Conservation (phyloP, 2,329 filamentous ascomycete genomes). For the Raffaelea albimanens region DNA sequence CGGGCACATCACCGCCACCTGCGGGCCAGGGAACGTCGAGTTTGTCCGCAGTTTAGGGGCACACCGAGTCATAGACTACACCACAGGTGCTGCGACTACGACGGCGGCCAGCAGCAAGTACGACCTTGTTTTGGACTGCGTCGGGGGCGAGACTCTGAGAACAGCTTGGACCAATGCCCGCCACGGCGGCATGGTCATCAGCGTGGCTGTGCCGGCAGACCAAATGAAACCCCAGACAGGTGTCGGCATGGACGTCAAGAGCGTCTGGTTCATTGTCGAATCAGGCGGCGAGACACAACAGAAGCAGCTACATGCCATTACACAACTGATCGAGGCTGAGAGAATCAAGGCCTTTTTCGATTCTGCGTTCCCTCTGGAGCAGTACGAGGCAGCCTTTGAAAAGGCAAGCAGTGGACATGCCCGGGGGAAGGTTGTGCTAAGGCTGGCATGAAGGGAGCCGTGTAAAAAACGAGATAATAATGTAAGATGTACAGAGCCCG, state of each 20-base stretch:
- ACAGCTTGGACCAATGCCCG: slow-evolving; percentile 11
- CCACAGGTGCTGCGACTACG: neutral
- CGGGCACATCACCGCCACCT: slow-evolving; percentile 12
- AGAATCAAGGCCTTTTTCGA: slow-evolving; percentile 7
- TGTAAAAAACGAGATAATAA: too few species aligned
- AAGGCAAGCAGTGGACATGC: slow-evolving; percentile 8
- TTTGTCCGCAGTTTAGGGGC: slow-evolving; percentile 13
- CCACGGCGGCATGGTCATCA: slow-evolving; percentile 12
- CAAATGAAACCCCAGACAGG: slow-evolving; percentile 6
- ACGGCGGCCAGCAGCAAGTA: slow-evolving; percentile 8
- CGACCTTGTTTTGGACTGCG: slow-evolving; percentile 14
- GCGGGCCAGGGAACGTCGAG: slow-evolving; percentile 9
- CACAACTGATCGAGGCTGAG: slow-evolving; percentile 9
- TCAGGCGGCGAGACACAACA: slow-evolving; percentile 8
- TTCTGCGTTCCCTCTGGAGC: slow-evolving; percentile 11
- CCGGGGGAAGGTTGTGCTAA: slow-evolving; percentile 13
- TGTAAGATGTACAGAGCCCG: too few species aligned
- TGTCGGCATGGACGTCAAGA: slow-evolving; percentile 9
- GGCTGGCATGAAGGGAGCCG: slow-evolving; percentile 4
- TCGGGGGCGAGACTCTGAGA: slow-evolving; percentile 11
- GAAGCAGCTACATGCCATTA: slow-evolving; percentile 12
- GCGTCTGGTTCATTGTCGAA: slow-evolving; percentile 8
- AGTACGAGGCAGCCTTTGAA: slow-evolving; percentile 11
- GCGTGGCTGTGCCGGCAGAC: slow-evolving; percentile 10
- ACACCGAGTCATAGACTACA: slow-evolving; percentile 13